These are phyloP conservation scores for Claviceps sp. DNA, from an alignment of 2,329 filamentous ascomycete species.

Conservation along the genomic window DNA sequence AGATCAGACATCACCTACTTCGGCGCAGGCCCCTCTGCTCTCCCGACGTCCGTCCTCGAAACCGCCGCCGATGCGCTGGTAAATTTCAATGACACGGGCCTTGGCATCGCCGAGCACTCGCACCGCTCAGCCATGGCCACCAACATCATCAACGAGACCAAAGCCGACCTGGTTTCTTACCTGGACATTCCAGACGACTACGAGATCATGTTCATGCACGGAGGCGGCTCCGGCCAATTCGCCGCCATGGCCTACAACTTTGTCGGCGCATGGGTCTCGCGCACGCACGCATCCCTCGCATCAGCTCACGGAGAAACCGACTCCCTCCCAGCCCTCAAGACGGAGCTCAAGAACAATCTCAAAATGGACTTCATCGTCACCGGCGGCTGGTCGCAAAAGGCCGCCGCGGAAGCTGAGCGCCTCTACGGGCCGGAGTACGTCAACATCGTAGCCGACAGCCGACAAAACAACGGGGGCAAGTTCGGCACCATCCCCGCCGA, in stretches of 20 bases:
- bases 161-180: constrained; percentile 56
- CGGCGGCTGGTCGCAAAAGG: constrained; percentile 74
- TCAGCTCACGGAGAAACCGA: neutral
- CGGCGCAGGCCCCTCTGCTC: constrained; percentile 75
- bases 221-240: constrained; percentile 75
- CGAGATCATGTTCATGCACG: constrained; percentile 79
- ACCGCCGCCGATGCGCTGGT: constrained; percentile 62
- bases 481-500: constrained; percentile 75
- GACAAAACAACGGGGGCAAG: constrained; percentile 58
- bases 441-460: constrained; percentile 62
- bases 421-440: constrained; percentile 67
- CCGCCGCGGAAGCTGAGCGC: constrained; percentile 66
- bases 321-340: constrained; percentile 30
- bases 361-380: constrained; percentile 85
- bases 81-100: constrained; percentile 67
- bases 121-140: constrained; percentile 72
- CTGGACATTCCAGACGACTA: constrained; percentile 79
- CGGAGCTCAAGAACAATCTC: constrained; percentile 48
- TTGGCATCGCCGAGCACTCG: constrained; percentile 78
- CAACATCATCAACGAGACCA: constrained; percentile 66
- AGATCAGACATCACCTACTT: constrained; percentile 71
- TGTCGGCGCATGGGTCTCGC: constrained; percentile 67
- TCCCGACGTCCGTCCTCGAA: constrained; percentile 72
- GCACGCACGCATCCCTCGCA: constrained; percentile 46
- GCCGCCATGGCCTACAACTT: constrained; percentile 74